These are phyloP conservation scores for Arctium lappa DNA, from an alignment of 129 eudicot genomes.

Conservation along the genomic window DNA sequence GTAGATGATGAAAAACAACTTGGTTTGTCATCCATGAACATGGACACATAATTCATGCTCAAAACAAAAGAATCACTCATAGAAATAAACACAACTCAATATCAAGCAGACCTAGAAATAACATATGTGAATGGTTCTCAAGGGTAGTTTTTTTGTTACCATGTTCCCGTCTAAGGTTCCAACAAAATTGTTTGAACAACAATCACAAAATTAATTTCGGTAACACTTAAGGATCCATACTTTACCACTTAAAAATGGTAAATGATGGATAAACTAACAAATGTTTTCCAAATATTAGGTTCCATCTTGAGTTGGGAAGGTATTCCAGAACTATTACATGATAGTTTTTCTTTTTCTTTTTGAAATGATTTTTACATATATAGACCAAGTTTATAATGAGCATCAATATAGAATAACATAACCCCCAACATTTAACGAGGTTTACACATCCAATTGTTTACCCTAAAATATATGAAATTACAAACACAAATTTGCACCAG, in stretches of 20 bases:
- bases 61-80: not conserved
- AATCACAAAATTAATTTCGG: not conserved
- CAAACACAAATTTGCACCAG: no score
- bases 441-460: no score
- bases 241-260: constrained; percentile 1
- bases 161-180: not conserved
- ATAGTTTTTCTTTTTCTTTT: no score
- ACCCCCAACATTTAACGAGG: no score
- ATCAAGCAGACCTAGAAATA: not conserved
- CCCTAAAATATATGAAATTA: no score
- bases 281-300: not conserved
- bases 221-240: not conserved
- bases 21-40: constrained; percentile 30
- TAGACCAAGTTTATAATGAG: not conserved
- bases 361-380: not conserved
- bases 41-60: constrained; percentile 10
- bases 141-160: not conserved
- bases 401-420: not conserved
- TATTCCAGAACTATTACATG: no score
- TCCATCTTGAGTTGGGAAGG: not conserved
- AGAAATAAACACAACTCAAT: not conserved
- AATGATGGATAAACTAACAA: not conserved
- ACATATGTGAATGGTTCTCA: not conserved
- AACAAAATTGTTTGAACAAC: not conserved
- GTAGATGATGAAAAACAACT: constrained; percentile 21